Evolutionary conservation across 2,329 filamentous ascomycete species (phyloP), one percentile per base, ranked within the genome.

Genomic region (Scorias spongiosa): DNA sequence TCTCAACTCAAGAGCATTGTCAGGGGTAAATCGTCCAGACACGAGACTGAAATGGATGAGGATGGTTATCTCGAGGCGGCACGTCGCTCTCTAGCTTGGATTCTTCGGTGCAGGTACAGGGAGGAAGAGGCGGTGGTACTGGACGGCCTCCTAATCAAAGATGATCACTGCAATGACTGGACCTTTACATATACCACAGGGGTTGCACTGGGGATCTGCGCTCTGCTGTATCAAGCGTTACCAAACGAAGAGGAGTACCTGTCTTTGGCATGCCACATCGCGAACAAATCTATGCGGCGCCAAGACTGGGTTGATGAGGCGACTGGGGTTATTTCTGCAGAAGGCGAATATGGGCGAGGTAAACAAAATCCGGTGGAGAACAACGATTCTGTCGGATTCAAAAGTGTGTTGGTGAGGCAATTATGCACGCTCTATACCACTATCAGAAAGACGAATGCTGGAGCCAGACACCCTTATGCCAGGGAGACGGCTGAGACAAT

Each of bases 171-270:
- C 12, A 46, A 48, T 15, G 49, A 56, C 32, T 56, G 54, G 55
- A 53, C 52, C 2, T 58, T 58, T 39, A 55, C 51, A 1, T 57
- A 58, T 40, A 51, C 47, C 15, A 57, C 55, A 10, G 55, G 49
- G 6, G 52, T 55, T 20, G 44, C 50, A n/a, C 51, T 58, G 20
- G 50, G 52, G 6, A 51, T 46, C 4, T 52, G 47, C 30, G 51
- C 51, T 28, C 43, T 53, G 1, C 37, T 57, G 18, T 57, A 54
- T 42, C 43, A 50, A 15, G 47, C 46, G 18, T 48, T 48, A 2
- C 42, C 42, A 2, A 42, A 54, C 10, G 41, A 45, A 29, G 32
- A 36, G 12, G 48, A 50, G 26, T 55, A 54, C 38, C 44, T 58
- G 29, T 43, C 42, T 11, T 46, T 58, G 5, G 53, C 54, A 1